These are phyloP conservation scores for Stachybotrys elegans DNA, from an alignment of 2,329 filamentous ascomycete species.

Conservation along the genomic window DNA sequence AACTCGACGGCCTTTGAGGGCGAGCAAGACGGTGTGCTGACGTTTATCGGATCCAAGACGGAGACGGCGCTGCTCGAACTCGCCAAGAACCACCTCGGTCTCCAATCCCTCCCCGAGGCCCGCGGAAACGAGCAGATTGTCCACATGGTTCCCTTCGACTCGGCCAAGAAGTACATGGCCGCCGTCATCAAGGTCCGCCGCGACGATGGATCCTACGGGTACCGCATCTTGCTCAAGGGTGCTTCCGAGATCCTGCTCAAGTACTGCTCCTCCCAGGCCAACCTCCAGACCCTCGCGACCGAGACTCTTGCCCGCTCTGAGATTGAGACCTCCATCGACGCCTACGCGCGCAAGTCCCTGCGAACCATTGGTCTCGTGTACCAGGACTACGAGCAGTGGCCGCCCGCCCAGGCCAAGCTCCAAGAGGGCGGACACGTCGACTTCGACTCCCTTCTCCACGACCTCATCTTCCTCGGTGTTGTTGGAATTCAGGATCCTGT, in stretches of 20 bases:
- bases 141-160: conserved; percentile 49
- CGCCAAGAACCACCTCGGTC: conserved; percentile 41
- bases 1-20: conserved; percentile 53
- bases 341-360: conserved; percentile 59
- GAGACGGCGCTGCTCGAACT: conserved; percentile 48
- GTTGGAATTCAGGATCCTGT: conserved; percentile 64
- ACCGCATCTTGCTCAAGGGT: conserved; percentile 48
- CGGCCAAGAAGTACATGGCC: conserved; percentile 48
- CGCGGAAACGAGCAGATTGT: conserved; percentile 37
- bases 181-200: conserved; percentile 44
- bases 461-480: conserved; percentile 33
- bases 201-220: conserved; percentile 35
- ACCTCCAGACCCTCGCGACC: conserved; percentile 44
- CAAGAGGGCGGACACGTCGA: conserved; percentile 40
- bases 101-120: conserved; percentile 37
- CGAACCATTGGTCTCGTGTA: conserved; percentile 70
- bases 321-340: conserved; percentile 45
- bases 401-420: conserved; percentile 58
- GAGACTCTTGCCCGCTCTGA: too few species aligned
- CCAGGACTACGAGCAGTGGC: conserved; percentile 65
- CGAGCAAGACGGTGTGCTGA: conserved; percentile 31
- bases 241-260: conserved; percentile 49
- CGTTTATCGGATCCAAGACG: conserved; percentile 50
- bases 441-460: conserved; percentile 43
- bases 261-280: conserved; percentile 30